Conservation (phyloP, 352 stramenopile genomes). For the Albugo candida region DNA sequence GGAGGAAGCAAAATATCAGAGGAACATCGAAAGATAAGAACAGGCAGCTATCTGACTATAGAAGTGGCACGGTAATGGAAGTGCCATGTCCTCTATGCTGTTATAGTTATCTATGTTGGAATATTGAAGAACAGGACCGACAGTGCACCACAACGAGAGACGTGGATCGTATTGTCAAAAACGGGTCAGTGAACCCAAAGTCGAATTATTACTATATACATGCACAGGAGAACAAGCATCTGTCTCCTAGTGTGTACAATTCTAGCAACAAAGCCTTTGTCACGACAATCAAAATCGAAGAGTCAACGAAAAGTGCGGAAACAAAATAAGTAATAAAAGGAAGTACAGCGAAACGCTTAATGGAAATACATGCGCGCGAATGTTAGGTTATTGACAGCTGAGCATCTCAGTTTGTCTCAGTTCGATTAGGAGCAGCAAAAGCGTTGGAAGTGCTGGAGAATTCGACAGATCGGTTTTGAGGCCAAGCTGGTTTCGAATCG, state of each 20-base stretch:
- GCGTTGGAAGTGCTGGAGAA: not conserved
- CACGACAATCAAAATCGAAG: no score
- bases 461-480: slow-evolving; percentile 11
- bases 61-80: slow-evolving; percentile 12
- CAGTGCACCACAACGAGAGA: no score
- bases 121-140: not conserved
- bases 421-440: not conserved
- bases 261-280: slow-evolving; percentile 1
- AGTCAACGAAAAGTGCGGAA: no score
- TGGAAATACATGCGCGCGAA: no score
- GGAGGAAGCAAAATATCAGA: slow-evolving; percentile 17
- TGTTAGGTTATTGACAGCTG: no score
- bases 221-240: slow-evolving; percentile 1
- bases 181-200: slow-evolving; percentile 1
- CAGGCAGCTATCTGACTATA: no score
- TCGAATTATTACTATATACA: slow-evolving; percentile 1
- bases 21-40: no score
- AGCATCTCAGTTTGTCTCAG: not conserved
- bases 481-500: slow-evolving; percentile 39
- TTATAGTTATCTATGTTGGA: slow-evolving; percentile 56
- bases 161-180: no score
- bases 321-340: no score
- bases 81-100: slow-evolving; percentile 61
- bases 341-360: no score
- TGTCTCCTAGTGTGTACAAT: slow-evolving; percentile 1